phyloP scores from a whole-genome alignment of 306 rosid genomes.

The Lathyrus oleraceus region DNA sequence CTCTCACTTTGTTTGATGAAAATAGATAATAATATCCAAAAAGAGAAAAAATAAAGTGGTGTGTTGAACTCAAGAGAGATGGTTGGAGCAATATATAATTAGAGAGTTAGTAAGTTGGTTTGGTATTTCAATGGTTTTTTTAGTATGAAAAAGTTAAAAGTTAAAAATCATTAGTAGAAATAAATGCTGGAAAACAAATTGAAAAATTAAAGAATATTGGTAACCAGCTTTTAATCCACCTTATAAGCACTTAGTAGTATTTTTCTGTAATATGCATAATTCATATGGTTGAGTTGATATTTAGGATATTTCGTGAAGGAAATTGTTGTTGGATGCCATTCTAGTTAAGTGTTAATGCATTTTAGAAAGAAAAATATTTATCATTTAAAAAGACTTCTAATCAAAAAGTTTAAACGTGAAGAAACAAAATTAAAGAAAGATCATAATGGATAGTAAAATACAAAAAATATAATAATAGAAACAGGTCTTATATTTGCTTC shows the following conservation, averaged over 20 bases:
- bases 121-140: too few species aligned
- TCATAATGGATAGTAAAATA: background rate
- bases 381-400: background rate
- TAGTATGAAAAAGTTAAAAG: too few species aligned
- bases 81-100: too few species aligned
- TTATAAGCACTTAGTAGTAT: too few species aligned
- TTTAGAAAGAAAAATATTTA: constrained; percentile 19
- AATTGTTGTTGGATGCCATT: constrained; percentile 12
- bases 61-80: too few species aligned
- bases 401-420: background rate
- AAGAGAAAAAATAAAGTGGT: too few species aligned
- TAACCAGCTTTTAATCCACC: too few species aligned
- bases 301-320: constrained; percentile 22
- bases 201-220: too few species aligned
- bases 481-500: background rate
- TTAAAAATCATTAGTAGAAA: too few species aligned
- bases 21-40: background rate
- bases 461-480: background rate
- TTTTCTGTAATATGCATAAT: background rate
- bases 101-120: too few species aligned
- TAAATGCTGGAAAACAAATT: too few species aligned
- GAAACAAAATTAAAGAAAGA: background rate
- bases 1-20: background rate
- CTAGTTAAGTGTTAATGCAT: background rate
- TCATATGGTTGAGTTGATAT: background rate